phyloP scores from a whole-genome alignment of 2,329 filamentous ascomycete genomes.

The Fusarium circinatum region DNA sequence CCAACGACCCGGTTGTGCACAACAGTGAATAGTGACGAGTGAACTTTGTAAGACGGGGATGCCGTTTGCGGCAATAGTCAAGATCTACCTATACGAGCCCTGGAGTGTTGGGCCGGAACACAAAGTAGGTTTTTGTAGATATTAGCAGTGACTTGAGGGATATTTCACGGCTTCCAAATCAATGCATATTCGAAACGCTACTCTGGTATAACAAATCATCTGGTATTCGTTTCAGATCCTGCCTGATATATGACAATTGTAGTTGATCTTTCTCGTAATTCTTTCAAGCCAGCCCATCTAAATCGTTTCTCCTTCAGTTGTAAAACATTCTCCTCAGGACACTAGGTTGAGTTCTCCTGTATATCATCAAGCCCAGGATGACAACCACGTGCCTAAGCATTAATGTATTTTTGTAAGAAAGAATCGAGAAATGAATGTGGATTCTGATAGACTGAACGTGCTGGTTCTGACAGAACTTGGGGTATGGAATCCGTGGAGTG shows the following conservation, averaged over 20 bases:
- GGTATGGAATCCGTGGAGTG: neutral
- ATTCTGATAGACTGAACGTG: neutral
- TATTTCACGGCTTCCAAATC: neutral
- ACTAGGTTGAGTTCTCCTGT: neutral
- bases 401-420: neutral
- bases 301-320: neutral
- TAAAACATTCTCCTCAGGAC: neutral
- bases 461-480: neutral
- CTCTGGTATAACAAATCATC: neutral
- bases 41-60: neutral
- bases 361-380: neutral
- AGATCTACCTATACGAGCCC: neutral
- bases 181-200: neutral
- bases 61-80: neutral
- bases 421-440: neutral
- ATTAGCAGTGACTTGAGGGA: neutral
- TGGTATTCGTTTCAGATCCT: neutral
- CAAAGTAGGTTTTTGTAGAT: neutral
- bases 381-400: neutral
- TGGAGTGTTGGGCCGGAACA: neutral
- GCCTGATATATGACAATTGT: neutral
- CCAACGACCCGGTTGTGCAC: neutral
- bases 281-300: neutral
- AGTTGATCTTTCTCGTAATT: neutral
- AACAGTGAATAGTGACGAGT: neutral